Percentiles rank a stretch among this genome's conserved stretches.
phyloP scores from a whole-genome alignment of 148 eudicot species.

The Pharnaceum exiguum region DNA sequence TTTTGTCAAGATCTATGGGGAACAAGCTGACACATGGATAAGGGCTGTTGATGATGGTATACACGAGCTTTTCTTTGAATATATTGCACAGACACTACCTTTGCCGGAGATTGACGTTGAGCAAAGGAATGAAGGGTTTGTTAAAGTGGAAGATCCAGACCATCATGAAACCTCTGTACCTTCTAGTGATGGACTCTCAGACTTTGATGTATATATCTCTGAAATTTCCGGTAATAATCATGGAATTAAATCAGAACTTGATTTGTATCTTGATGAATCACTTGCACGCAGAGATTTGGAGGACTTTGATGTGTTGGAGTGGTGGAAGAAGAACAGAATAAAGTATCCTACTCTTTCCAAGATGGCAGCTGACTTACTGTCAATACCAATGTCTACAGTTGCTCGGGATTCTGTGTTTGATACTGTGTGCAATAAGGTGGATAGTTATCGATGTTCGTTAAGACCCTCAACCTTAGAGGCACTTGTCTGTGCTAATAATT shows the following conservation, averaged over 20 bases:
- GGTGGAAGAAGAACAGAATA: constrained; percentile 67
- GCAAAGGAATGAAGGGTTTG: constrained; percentile 35
- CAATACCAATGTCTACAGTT: constrained; percentile 53
- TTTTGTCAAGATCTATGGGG: constrained; percentile 48
- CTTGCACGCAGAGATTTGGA: constrained; percentile 46
- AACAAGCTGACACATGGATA: constrained; percentile 44
- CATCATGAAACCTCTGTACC: constrained; percentile 34
- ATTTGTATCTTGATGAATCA: constrained; percentile 67
- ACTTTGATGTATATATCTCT: constrained; percentile 59
- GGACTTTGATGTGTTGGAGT: constrained; percentile 67
- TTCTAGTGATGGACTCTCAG: constrained; percentile 36
- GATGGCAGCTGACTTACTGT: constrained; percentile 75
- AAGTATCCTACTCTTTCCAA: constrained; percentile 70
- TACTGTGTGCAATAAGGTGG: constrained; percentile 42
- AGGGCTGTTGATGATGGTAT: constrained; percentile 45
- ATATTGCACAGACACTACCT: constrained; percentile 58
- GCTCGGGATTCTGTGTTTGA: constrained; percentile 57
- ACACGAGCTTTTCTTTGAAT: constrained; percentile 63
- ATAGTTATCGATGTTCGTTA: constrained; percentile 36
- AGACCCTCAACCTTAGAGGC: constrained; percentile 50
- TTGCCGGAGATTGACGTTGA: constrained; percentile 47
- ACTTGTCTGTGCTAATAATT: constrained; percentile 62
- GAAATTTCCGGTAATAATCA: constrained; percentile 36
- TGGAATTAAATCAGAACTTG: constrained; percentile 60
- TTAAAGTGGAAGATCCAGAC: constrained; percentile 27